Evolutionary conservation across 495 filamentous ascomycete genomes (phyloP).

Genomic region (Penicillium turbatum): DNA sequence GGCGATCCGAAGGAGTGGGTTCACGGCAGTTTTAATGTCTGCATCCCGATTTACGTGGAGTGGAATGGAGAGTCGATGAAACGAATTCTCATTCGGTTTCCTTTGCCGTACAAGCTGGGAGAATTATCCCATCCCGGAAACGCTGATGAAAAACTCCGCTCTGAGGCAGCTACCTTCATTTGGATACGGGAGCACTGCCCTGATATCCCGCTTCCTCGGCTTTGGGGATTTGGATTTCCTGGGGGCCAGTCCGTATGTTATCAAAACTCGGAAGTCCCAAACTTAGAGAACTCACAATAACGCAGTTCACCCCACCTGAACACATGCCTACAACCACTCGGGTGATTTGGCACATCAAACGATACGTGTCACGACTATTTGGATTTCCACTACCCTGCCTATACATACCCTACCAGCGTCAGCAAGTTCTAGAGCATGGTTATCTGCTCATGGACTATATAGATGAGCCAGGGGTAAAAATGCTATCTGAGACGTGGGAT

Average conservation of each 20-base stretch:
- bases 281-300: too few species aligned
- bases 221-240: neutral
- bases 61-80: neutral
- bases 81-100: constrained; percentile 23
- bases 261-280: neutral
- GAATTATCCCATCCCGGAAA: constrained; percentile 33
- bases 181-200: constrained; percentile 1
- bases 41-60: constrained; percentile 22
- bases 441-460: too few species aligned
- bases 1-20: constrained; percentile 30
- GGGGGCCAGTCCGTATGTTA: neutral
- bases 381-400: too few species aligned
- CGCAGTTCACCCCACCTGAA: too few species aligned
- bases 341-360: too few species aligned
- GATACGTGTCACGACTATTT: too few species aligned
- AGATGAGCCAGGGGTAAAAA: too few species aligned
- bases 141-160: constrained; percentile 38
- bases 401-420: too few species aligned
- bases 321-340: too few species aligned
- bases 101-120: constrained; percentile 37
- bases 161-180: constrained; percentile 31
- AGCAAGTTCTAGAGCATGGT: too few species aligned
- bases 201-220: neutral
- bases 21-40: constrained; percentile 41
- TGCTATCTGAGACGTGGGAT: too few species aligned